These are phyloP conservation scores for Fomitopsis pulvina DNA, from an alignment of 768 basidiomycete genomes.

Conservation along the genomic window DNA sequence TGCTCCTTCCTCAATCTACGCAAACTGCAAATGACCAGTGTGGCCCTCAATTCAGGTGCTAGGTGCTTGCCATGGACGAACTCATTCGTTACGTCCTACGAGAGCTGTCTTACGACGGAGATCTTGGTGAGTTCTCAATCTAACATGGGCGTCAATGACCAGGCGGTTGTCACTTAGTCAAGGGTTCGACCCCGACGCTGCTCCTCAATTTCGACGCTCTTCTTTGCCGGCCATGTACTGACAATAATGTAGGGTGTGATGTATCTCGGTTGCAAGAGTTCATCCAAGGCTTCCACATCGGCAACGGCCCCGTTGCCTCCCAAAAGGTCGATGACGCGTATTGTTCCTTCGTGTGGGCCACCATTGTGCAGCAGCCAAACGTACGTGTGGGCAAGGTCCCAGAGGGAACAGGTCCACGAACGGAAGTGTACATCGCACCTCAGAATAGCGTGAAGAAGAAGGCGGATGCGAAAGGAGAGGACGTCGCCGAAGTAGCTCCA, in stretches of 20 bases:
- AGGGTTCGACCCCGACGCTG: constrained; percentile 22
- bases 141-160: not conserved
- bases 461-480: constrained; percentile 50
- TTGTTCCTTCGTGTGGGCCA: constrained; percentile 75
- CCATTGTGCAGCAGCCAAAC: constrained; percentile 68
- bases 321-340: constrained; percentile 74
- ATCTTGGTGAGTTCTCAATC: constrained; percentile 60
- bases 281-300: constrained; percentile 57
- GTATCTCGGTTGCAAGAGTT: constrained; percentile 68
- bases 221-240: not conserved
- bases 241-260: constrained; percentile 51
- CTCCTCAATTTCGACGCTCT: constrained; percentile 11
- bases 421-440: constrained; percentile 75
- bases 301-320: constrained; percentile 27
- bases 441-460: constrained; percentile 64
- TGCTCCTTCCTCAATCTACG: too few relatives aligned
- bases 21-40: too few relatives aligned
- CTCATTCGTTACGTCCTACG: constrained; percentile 79
- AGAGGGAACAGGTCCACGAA: constrained; percentile 43
- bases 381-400: constrained; percentile 72
- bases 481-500: constrained; percentile 35
- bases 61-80: constrained; percentile 59
- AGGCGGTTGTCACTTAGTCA: not conserved
- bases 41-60: too few relatives aligned
- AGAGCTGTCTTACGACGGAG: constrained; percentile 86